Base-by-base conservation (phyloP, 805 yeast species). In the Ogataea haglerorum region DNA sequence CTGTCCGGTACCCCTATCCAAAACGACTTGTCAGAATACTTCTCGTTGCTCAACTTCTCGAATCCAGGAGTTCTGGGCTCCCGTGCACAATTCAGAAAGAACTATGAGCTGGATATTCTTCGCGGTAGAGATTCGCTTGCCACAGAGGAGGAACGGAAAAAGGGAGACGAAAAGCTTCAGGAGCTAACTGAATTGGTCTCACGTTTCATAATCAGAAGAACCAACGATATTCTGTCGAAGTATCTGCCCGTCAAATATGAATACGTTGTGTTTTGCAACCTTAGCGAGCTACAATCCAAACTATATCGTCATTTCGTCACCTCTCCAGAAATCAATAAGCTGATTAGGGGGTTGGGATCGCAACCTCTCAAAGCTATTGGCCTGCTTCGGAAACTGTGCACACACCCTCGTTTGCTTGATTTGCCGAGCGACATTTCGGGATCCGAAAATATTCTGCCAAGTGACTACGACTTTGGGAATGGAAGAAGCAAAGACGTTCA, bases 1-100 rank as follows among this genome's bases (percentile, higher is more conserved):
- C 66, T 91, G 16, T 87, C 96, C 1, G 99, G 99, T 27, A 91
- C 99, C 0, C 99, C 99, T 0, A 90, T 91, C 48, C 99, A 91
- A 61, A 91, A 91, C 54, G 98, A 91, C 66, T 69, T 91, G 25
- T 82, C 95, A 0, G 99, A 91, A 63, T 91, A 91, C 64, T 93
- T 89, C 57, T 86, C 98, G 1, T 65, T 91, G 36, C 68, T 93
- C 45, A 86, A 82, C 54, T 91, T 91, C 67, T 95, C 98, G 7
- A 93, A 91, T 58, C 99, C 99, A 0, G 96, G 96, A 0, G 73
- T 87, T 27, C 66, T 93, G 32, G 99, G 99, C 0, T 71, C 95
- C 2, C 75, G 95, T 50, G 64, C 62, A 18, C 95, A 91, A 43
- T 93, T 93, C 60, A 72, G 95, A 43, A 86, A 81, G 58, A 85